Evolutionary conservation across 805 yeast species (phyloP), one percentile per base, ranked within the genome.

Genomic region (Alloascoidea africana): DNA sequence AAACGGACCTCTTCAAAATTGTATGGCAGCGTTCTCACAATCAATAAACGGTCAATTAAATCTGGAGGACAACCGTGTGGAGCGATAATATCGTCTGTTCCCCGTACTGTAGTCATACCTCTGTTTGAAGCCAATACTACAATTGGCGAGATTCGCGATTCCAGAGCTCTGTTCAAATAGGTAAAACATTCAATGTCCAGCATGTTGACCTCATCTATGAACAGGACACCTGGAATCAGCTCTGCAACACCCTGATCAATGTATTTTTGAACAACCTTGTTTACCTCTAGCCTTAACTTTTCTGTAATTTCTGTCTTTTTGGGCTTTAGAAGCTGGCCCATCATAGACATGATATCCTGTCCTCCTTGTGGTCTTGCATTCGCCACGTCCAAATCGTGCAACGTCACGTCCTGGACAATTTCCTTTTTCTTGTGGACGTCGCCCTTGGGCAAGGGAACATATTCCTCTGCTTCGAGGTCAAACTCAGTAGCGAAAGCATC

Each of bases 61-160:
- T 91, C 99, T 8, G 94, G 80, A 18, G 99, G 98, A 44, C 89
- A 75, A 30, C 99, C 99, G 55, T 91, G 98, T 34, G 98, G 96
- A 14, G 95, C 78, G 42, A 70, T 70, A 36, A 75, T 66, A 50
- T 80, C 94, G 18, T 68, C 77, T 4, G 96, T 80, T 34, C 99
- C 99, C 48, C 94, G 73, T 17, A 93, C 81, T 2, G 85, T 74
- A 4, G 96, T 82, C 63, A 84, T 65, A 41, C 98, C 98, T 56
- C 96, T 73, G 61, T 91, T 91, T 4, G 97, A 85, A 27, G 98
- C 98, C 55, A 91, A 70, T 2, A 91, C 86, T 27, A 91, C 98
- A 39, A 91, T 73, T 34, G 98, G 98, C 2, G 96, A 89, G 54
- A 91, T 82, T 17, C 80, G 63, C 37, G 87, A 77, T 60, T 91